Evolutionary conservation across 169 alveolate species (phyloP).

Genomic region (Plasmodium sp.): DNA sequence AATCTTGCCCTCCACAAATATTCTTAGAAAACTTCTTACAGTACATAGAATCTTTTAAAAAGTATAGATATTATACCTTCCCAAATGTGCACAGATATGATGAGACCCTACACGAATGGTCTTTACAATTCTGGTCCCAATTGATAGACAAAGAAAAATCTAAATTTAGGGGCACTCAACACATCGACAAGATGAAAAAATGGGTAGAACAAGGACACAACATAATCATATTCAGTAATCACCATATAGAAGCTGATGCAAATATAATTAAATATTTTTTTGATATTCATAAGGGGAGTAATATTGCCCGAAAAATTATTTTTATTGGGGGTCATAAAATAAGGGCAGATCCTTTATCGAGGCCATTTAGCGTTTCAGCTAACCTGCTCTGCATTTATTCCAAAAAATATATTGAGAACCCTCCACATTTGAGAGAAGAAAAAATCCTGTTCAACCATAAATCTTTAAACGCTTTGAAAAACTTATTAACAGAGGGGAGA

Average conservation of each 20-base stretch:
- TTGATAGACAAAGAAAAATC: slow-evolving; percentile 63
- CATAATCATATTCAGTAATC: slow-evolving; percentile 64
- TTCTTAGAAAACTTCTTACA: slow-evolving; percentile 20
- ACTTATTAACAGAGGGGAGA: slow-evolving; percentile 54
- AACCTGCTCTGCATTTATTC: slow-evolving; percentile 65
- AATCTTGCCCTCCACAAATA: slow-evolving; percentile 56
- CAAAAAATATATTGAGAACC: slow-evolving; percentile 71
- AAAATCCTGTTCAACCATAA: slow-evolving; percentile 59
- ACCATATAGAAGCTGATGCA: slow-evolving; percentile 78
- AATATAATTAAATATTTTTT: slow-evolving; percentile 63
- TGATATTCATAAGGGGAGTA: slow-evolving; percentile 17
- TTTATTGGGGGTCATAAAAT: slow-evolving; percentile 76
- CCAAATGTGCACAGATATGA: slow-evolving; percentile 71
- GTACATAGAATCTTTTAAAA: slow-evolving; percentile 50
- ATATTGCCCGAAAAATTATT: slow-evolving; percentile 66
- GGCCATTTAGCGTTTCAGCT: slow-evolving; percentile 70
- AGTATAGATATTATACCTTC: slow-evolving; percentile 51
- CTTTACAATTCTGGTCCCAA: slow-evolving; percentile 65
- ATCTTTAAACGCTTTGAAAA: slow-evolving; percentile 58
- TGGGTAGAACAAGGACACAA: slow-evolving; percentile 71
- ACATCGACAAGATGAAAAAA: slow-evolving; percentile 36
- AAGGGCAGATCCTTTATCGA: slow-evolving; percentile 70
- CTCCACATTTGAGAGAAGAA: slow-evolving; percentile 72
- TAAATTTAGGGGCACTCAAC: slow-evolving; percentile 36
- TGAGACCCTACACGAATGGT: slow-evolving; percentile 62